Conservation (phyloP, 2,329 filamentous ascomycete genomes). For the Graphilbum fragrans region DNA sequence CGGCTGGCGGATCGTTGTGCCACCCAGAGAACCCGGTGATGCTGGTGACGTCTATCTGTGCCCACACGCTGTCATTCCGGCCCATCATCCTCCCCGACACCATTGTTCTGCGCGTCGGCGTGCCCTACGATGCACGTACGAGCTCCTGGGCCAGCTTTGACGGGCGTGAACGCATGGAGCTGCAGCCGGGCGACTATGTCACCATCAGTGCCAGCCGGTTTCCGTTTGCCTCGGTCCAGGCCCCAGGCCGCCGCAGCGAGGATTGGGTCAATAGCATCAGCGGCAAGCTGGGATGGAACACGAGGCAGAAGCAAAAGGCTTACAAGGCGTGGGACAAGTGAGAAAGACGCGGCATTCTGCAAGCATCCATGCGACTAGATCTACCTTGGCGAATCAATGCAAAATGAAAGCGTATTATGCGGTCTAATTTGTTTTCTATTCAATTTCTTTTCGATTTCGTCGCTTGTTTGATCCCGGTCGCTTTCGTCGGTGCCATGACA, state of each 20-base stretch:
- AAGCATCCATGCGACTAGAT: no score
- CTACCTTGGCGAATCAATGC: no score
- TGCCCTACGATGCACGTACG: constrained; percentile 86
- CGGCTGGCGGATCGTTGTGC: constrained; percentile 86
- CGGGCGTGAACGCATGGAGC: constrained; percentile 75
- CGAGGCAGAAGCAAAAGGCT: constrained; percentile 61
- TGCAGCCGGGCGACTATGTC: constrained; percentile 69
- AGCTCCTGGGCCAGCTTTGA: constrained; percentile 97
- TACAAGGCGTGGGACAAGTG: constrained; percentile 34
- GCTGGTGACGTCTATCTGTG: constrained; percentile 85
- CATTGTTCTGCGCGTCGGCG: constrained; percentile 81
- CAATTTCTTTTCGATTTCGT: no score
- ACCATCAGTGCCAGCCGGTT: constrained; percentile 67
- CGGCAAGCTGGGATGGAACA: constrained; percentile 72
- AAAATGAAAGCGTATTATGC: no score
- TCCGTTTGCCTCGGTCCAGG: constrained; percentile 67
- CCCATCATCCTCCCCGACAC: constrained; percentile 96
- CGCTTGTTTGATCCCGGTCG: no score
- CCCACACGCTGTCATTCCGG: constrained; percentile 87
- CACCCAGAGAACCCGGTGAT: constrained; percentile 96
- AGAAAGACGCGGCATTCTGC: neutral
- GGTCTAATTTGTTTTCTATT: neutral
- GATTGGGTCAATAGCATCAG: constrained; percentile 77
- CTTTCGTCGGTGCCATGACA: no score
- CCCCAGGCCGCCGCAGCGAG: constrained; percentile 55